Evolutionary conservation across 306 rosid species (phyloP).

Genomic region (Quercus agrifolia): DNA sequence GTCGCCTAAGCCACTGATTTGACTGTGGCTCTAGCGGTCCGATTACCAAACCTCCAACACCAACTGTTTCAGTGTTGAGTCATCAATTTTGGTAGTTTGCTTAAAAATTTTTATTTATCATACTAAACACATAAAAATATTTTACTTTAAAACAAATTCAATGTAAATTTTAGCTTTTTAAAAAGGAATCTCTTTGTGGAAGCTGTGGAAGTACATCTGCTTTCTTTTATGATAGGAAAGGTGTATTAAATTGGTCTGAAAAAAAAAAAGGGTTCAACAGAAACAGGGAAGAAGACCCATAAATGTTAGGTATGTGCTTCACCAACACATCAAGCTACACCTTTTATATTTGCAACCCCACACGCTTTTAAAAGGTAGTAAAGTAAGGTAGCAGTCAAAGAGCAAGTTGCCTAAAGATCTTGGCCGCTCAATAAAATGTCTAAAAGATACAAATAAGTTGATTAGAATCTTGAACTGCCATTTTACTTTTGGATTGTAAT

Average conservation of each 20-base stretch:
- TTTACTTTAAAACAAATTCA: too few relatives aligned
- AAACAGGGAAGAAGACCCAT: background rate
- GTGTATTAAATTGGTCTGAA: background rate
- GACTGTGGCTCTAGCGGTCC: accelerated
- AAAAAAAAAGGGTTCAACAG: background rate
- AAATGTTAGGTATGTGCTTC: constrained; percentile 18
- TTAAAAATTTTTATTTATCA: too few relatives aligned
- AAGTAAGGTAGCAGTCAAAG: background rate
- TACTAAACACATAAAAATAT: too few relatives aligned
- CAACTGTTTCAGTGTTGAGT: too few relatives aligned
- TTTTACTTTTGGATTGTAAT: too few relatives aligned
- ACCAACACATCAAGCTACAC: constrained; percentile 25
- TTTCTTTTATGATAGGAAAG: background rate
- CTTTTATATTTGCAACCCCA: constrained; percentile 6
- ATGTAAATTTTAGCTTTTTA: too few relatives aligned
- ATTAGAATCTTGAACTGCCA: too few relatives aligned
- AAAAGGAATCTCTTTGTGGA: too few relatives aligned
- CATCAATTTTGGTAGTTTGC: too few relatives aligned
- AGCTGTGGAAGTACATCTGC: too few relatives aligned
- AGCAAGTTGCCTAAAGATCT: background rate
- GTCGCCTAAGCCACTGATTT: too few relatives aligned
- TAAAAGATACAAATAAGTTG: background rate
- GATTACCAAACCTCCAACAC: too few relatives aligned
- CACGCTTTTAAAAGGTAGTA: constrained; percentile 9
- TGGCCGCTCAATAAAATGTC: background rate